A percentile compares a stretch with the other conserved stretches of the same genome.
Conservation (phyloP, 257 asterid genomes). For the Ilex asprella region DNA sequence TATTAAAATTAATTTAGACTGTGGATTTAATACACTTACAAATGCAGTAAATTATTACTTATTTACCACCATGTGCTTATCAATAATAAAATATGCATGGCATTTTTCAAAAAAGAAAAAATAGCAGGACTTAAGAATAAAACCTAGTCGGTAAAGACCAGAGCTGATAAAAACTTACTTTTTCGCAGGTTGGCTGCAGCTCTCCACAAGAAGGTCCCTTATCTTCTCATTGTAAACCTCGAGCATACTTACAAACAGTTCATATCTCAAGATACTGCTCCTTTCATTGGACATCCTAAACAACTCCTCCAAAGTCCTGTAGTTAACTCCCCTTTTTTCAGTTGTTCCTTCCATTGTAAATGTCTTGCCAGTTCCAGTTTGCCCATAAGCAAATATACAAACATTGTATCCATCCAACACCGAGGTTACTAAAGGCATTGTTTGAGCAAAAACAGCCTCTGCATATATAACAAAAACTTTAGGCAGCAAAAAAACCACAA, state of each 20-base stretch:
- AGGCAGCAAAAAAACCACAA: too few species aligned
- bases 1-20: too few species aligned
- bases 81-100: too few species aligned
- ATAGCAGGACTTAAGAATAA: background rate
- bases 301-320: conserved; percentile 76
- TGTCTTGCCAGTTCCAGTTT: conserved; percentile 79
- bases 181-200: conserved; percentile 61
- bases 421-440: conserved; percentile 82
- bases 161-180: conserved; percentile 50
- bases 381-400: conserved; percentile 96
- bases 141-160: conserved; percentile 2
- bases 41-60: too few species aligned
- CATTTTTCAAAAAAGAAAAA: background rate
- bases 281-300: conserved; percentile 64
- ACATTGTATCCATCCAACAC: conserved; percentile 94
- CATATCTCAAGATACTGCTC: conserved; percentile 58
- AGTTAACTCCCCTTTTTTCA: conserved; percentile 87
- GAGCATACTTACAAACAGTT: conserved; percentile 86
- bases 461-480: conserved; percentile 19
- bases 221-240: conserved; percentile 98
- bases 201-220: conserved; percentile 82
- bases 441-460: conserved; percentile 71
- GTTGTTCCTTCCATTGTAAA: conserved; percentile 95
- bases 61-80: too few species aligned
- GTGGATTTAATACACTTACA: too few species aligned